These are phyloP conservation scores for Pugionium cornutum DNA, from an alignment of 345 rosid genomes.

Conservation along the genomic window DNA sequence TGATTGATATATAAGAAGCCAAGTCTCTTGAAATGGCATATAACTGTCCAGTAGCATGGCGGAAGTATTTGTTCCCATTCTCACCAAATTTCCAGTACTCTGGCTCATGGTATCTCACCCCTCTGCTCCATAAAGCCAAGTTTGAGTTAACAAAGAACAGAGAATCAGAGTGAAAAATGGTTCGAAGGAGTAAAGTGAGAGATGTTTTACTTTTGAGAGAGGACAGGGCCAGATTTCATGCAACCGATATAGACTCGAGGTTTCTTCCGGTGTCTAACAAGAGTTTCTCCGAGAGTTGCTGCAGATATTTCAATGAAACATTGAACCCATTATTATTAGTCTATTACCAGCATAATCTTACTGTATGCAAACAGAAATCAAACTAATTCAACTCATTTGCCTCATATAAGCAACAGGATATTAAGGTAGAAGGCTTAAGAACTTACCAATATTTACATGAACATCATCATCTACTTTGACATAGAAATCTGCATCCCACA, in stretches of 20 bases:
- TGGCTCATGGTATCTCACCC: constrained; percentile 96
- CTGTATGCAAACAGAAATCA: neutral
- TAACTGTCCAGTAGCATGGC: constrained; percentile 96
- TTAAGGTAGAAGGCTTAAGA: neutral
- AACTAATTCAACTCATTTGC: neutral
- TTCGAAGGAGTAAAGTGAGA: neutral
- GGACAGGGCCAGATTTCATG: constrained; percentile 99
- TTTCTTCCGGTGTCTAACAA: constrained; percentile 76
- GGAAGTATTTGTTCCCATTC: constrained; percentile 89
- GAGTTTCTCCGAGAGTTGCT: constrained; percentile 94
- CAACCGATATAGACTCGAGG: constrained; percentile 83
- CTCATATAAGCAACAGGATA: neutral
- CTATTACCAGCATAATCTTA: neutral
- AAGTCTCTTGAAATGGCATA: constrained; percentile 93
- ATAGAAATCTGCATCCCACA: constrained; percentile 97
- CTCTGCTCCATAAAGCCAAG: constrained; percentile 54
- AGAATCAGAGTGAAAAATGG: neutral
- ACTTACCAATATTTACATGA: constrained; percentile 89
- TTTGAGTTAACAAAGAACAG: constrained; percentile 12
- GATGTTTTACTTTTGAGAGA: constrained; percentile 70
- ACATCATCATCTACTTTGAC: constrained; percentile 98
- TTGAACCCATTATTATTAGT: neutral
- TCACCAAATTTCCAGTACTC: constrained; percentile 60
- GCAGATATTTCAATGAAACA: constrained; percentile 36
- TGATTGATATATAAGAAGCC: constrained; percentile 89